Evolutionary conservation across 2,329 filamentous ascomycete species (phyloP).

Genomic region (Talaromyces sp.): DNA sequence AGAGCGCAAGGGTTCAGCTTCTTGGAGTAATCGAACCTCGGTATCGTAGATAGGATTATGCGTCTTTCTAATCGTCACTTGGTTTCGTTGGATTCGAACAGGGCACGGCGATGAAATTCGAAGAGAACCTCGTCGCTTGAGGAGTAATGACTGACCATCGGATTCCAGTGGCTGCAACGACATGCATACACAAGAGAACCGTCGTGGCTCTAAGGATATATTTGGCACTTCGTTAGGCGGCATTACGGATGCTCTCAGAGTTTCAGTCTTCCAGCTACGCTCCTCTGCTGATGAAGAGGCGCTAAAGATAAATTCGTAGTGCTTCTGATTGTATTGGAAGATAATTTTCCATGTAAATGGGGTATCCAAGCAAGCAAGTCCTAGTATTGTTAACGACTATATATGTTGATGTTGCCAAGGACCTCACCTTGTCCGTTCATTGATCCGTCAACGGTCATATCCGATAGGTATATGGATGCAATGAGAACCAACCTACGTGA

Average conservation of each 20-base stretch:
- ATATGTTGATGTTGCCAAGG: not conserved
- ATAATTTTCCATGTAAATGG: slow-evolving; percentile 88
- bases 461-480: slow-evolving; percentile 64
- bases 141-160: slow-evolving; percentile 66
- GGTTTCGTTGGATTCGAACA: slow-evolving; percentile 64
- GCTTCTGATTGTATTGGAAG: slow-evolving; percentile 71
- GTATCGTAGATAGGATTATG: slow-evolving; percentile 60
- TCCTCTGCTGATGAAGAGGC: slow-evolving; percentile 81
- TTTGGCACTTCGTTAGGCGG: slow-evolving; percentile 52
- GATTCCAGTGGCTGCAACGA: slow-evolving; percentile 71
- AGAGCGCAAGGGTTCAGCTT: slow-evolving; percentile 66
- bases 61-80: slow-evolving; percentile 81
- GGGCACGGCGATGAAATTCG: slow-evolving; percentile 71
- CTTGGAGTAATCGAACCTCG: slow-evolving; percentile 42
- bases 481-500: slow-evolving; percentile 68
- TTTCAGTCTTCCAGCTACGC: slow-evolving; percentile 69
- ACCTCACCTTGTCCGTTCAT: slow-evolving; percentile 34
- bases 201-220: slow-evolving; percentile 27
- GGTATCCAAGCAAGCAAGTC: slow-evolving; percentile 80
- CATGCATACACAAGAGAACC: slow-evolving; percentile 52
- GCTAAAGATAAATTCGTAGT: slow-evolving; percentile 82
- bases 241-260: slow-evolving; percentile 53
- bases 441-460: slow-evolving; percentile 36
- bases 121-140: slow-evolving; percentile 62
- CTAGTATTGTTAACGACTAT: slow-evolving; percentile 44